Conservation (phyloP, 345 rosid species). For the Pistacia atlantica region DNA sequence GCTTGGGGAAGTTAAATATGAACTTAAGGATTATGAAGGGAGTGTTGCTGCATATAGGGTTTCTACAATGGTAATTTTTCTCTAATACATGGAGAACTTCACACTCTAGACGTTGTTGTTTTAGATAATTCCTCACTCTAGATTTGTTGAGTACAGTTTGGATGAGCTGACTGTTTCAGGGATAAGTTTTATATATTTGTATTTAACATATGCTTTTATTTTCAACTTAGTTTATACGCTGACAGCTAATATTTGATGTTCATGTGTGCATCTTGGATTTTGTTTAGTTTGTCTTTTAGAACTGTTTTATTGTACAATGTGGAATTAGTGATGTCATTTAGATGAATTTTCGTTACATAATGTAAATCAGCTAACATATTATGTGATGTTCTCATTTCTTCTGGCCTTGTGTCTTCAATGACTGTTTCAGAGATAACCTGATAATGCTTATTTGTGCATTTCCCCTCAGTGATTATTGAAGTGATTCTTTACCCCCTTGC, state of each 20-base stretch:
- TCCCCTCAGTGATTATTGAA: no score
- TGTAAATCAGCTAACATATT: background rate
- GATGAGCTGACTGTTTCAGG: background rate
- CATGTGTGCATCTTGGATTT: background rate
- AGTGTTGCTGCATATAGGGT: conserved; percentile 78
- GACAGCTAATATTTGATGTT: no score
- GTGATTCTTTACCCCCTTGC: background rate
- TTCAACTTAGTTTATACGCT: background rate
- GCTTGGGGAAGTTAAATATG: conserved; percentile 92
- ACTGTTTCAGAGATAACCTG: background rate
- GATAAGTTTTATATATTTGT: background rate
- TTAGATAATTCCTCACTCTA: background rate
- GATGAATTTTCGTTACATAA: background rate
- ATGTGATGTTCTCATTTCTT: background rate
- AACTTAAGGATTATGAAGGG: conserved; percentile 86
- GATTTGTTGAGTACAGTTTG: background rate
- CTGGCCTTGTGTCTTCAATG: background rate
- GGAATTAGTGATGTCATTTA: background rate
- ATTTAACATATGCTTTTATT: background rate
- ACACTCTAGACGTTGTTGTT: background rate
- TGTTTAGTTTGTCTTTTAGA: background rate
- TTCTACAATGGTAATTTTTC: conserved; percentile 56
- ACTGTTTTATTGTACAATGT: background rate
- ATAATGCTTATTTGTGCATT: no score
- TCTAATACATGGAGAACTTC: background rate